Conservation (phyloP, 495 filamentous ascomycete genomes). For the Podospora bellae-mahoneyi region DNA sequence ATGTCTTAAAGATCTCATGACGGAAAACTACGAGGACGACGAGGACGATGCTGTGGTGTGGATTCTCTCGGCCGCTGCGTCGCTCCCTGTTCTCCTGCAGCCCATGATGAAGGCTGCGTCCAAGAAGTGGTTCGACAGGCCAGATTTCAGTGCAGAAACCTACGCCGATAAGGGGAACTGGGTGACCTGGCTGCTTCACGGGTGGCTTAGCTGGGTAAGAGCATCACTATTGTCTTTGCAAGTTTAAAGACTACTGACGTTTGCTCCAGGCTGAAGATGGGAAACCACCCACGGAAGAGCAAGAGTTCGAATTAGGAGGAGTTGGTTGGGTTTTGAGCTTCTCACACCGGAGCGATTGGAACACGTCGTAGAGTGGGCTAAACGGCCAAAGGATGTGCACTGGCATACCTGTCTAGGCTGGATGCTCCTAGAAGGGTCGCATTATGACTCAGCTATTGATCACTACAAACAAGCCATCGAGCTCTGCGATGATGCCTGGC, state of each 20-base stretch:
- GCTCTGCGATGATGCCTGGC: conserved; percentile 10
- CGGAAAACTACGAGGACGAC: not conserved
- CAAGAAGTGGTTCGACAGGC: not conserved
- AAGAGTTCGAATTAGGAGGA: not conserved
- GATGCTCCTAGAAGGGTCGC: conserved; percentile 14
- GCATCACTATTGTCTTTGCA: not conserved
- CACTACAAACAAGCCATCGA: conserved; percentile 14
- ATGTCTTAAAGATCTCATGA: not conserved
- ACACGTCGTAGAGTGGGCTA: not conserved
- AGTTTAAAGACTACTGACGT: not conserved
- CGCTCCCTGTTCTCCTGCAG: conserved; percentile 3
- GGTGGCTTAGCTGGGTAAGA: not conserved
- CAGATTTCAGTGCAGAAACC: not conserved
- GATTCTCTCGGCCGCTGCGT: conserved; percentile 4
- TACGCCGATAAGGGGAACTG: not conserved
- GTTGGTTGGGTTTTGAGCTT: not conserved
- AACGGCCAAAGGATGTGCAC: conserved; percentile 8
- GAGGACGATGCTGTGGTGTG: not conserved
- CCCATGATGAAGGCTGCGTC: conserved; percentile 8
- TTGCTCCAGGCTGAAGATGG: not conserved
- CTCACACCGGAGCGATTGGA: not conserved
- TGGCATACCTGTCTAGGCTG: conserved; percentile 15
- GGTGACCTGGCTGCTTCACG: not conserved
- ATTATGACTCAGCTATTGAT: conserved; percentile 7
- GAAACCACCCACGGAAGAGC: not conserved